Conservation (phyloP, 2,329 filamentous ascomycete species). For the Cladorrhinum sp. region DNA sequence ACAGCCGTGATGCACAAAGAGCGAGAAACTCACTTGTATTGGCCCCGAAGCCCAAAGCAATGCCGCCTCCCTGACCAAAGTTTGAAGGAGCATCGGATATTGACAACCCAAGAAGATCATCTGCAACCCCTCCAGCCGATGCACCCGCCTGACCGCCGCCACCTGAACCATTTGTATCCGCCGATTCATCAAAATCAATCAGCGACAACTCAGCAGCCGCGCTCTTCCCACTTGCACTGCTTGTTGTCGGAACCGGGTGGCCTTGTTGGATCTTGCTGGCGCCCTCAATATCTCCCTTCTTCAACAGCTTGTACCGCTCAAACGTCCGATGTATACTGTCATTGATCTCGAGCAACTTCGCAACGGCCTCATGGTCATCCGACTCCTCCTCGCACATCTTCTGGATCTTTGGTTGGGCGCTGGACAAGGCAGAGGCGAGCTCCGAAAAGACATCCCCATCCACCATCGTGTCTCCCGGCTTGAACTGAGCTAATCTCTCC, state of each 20-base stretch:
- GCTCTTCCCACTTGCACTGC: conserved; percentile 62
- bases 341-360: conserved; percentile 94
- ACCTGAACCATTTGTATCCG: conserved; percentile 52
- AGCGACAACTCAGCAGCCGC: conserved; percentile 74
- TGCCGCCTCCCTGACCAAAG: conserved; percentile 74
- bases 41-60: conserved; percentile 74
- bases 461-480: conserved; percentile 72
- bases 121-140: conserved; percentile 66
- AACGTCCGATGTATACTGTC: conserved; percentile 98
- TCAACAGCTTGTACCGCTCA: conserved; percentile 91
- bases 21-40: conserved; percentile 57
- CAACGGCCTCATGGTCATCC: conserved; percentile 92
- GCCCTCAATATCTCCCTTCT: conserved; percentile 85
- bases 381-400: conserved; percentile 99
- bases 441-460: conserved; percentile 73
- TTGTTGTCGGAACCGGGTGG: conserved; percentile 60
- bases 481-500: conserved; percentile 84
- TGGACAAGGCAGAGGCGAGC: conserved; percentile 82
- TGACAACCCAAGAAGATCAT: conserved; percentile 86
- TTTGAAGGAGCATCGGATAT: conserved; percentile 60
- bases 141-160: conserved; percentile 35
- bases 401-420: conserved; percentile 96
- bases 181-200: conserved; percentile 79
- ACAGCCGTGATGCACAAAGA: background rate
- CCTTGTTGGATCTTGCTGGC: conserved; percentile 82